A percentile compares a stretch with the other conserved stretches of the same genome.
These are phyloP conservation scores for Toxicodendron radicans DNA, from an alignment of 345 rosid species.

Conservation along the genomic window DNA sequence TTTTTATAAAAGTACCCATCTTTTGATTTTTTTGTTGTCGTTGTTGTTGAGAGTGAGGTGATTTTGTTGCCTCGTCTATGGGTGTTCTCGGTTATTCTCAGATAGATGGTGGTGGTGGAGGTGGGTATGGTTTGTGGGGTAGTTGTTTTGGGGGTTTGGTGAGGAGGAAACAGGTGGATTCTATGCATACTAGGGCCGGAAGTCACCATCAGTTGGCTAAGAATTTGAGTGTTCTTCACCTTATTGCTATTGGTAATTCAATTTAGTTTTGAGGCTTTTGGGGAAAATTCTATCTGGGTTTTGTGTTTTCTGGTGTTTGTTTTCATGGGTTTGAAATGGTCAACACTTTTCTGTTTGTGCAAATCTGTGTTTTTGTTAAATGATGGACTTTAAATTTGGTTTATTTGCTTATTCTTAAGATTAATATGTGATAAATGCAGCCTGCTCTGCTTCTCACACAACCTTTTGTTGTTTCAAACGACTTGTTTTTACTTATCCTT, in stretches of 20 bases:
- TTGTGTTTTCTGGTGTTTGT: not conserved
- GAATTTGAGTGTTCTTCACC: conserved; percentile 68
- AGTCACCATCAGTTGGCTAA: conserved; percentile 62
- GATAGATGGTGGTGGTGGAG: conserved; percentile 36
- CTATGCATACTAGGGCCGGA: conserved; percentile 34
- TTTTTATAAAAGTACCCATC: not conserved
- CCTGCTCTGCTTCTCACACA: not conserved
- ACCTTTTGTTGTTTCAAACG: not conserved
- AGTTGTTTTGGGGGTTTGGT: conserved; percentile 50
- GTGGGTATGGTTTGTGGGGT: conserved; percentile 35
- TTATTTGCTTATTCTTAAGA: not conserved
- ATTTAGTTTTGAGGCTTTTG: not conserved
- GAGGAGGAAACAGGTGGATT: conserved; percentile 87
- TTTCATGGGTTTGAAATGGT: not conserved
- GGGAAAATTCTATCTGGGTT: conserved; percentile 7
- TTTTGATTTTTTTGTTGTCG: not conserved
- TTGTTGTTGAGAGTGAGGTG: not conserved
- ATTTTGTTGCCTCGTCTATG: conserved; percentile 28
- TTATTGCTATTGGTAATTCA: conserved; percentile 71
- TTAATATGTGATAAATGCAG: not conserved
- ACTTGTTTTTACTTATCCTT: not conserved
- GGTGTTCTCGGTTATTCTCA: conserved; percentile 52
- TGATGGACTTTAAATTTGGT: not conserved
- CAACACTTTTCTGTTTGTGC: too few species aligned
- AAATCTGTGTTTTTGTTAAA: too few species aligned